Evolutionary conservation across 805 yeast genomes (phyloP).

Genomic region (Scheffersomyces stipitis): DNA sequence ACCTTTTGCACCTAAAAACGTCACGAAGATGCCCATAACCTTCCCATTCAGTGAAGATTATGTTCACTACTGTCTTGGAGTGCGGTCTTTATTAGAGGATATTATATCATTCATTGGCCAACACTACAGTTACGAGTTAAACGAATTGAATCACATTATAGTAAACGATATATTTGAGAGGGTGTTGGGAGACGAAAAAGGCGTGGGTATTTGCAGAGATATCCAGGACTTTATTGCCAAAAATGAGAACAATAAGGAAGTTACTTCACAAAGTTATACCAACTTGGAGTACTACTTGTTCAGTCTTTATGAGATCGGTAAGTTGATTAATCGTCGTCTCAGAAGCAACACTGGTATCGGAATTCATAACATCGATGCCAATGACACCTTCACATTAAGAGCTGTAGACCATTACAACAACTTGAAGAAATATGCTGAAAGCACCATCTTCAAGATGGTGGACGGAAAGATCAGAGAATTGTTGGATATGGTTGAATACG

Average conservation of each 20-base stretch:
- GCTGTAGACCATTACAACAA: slow-evolving; percentile 56
- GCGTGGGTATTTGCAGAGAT: slow-evolving; percentile 58
- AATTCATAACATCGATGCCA: slow-evolving; percentile 38
- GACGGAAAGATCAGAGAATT: slow-evolving; percentile 78
- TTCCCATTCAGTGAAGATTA: slow-evolving; percentile 86
- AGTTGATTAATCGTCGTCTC: slow-evolving; percentile 37
- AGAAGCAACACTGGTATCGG: slow-evolving; percentile 39
- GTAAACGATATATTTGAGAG: slow-evolving; percentile 63
- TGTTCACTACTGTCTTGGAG: slow-evolving; percentile 79
- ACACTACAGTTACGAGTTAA: slow-evolving; percentile 62
- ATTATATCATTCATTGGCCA: slow-evolving; percentile 64
- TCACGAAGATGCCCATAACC: slow-evolving; percentile 57
- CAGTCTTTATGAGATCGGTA: slow-evolving; percentile 71
- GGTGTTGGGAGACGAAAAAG: slow-evolving; percentile 52
- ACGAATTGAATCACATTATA: slow-evolving; percentile 56
- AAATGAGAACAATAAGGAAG: slow-evolving; percentile 79
- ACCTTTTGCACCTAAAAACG: slow-evolving; percentile 41
- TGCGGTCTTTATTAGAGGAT: slow-evolving; percentile 63
- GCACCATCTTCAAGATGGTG: slow-evolving; percentile 76
- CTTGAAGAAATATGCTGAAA: slow-evolving; percentile 72
- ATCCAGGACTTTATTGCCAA: slow-evolving; percentile 59
- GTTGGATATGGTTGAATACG: slow-evolving; percentile 74
- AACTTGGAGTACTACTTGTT: slow-evolving; percentile 83
- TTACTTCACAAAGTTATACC: slow-evolving; percentile 82
- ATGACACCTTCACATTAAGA: slow-evolving; percentile 38